Evolutionary conservation across 1,139 yeast genomes (phyloP).

Genomic region (Taphrina pruni): DNA sequence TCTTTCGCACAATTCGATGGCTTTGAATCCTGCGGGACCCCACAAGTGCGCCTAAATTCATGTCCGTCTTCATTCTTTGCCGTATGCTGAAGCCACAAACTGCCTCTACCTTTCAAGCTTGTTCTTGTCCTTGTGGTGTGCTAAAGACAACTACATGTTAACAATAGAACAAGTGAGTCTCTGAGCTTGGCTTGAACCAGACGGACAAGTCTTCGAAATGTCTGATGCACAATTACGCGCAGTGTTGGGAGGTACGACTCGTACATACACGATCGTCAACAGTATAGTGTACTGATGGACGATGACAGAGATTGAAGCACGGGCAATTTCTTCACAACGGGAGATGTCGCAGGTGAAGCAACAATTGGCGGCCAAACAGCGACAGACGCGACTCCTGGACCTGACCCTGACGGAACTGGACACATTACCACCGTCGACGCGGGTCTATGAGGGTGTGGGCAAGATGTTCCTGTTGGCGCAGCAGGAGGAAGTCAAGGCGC

Average conservation of each 20-base stretch:
- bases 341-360: conserved; percentile 26
- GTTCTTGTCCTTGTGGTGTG: neutral
- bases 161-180: neutral
- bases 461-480: conserved; percentile 36
- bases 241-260: conserved; percentile 13
- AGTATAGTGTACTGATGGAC: neutral
- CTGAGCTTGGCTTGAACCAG: neutral
- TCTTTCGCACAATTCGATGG: conserved; percentile 14
- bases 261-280: neutral
- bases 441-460: conserved; percentile 32
- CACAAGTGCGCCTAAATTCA: conserved; percentile 1
- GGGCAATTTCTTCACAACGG: conserved; percentile 35
- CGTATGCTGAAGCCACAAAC: neutral
- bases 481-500: conserved; percentile 5
- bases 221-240: conserved; percentile 31
- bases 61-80: neutral
- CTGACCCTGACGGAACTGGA: conserved; percentile 35
- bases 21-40: neutral
- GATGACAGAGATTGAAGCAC: conserved; percentile 34
- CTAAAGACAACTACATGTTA: neutral
- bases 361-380: conserved; percentile 21
- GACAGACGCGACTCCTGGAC: conserved; percentile 18
- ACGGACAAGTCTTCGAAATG: neutral
- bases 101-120: neutral
- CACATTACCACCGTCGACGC: conserved; percentile 25